Percentiles rank a stretch among this genome's conserved stretches.
phyloP scores from a whole-genome alignment of 805 yeast species.

The Saccharomycopsis fodiens region DNA sequence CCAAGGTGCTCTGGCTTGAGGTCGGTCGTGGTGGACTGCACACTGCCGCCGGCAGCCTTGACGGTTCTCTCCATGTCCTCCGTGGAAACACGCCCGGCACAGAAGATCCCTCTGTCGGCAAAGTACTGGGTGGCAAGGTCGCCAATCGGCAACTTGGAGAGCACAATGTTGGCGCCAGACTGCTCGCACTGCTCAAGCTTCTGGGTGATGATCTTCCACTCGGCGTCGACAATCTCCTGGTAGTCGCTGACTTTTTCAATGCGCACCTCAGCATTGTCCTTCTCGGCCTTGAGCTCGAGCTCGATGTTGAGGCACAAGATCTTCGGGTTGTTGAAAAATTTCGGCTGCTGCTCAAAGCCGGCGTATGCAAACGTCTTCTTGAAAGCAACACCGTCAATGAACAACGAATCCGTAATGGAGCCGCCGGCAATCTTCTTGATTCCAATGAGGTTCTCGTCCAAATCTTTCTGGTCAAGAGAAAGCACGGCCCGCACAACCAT shows the following conservation, averaged over 20 bases:
- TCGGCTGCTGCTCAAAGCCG: conserved; percentile 98
- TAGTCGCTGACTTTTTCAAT: conserved; percentile 90
- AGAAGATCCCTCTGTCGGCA: conserved; percentile 92
- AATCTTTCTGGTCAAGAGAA: conserved; percentile 72
- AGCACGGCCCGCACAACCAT: conserved; percentile 96
- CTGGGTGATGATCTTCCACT: conserved; percentile 87
- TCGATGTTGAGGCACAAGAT: conserved; percentile 84
- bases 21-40: conserved; percentile 71
- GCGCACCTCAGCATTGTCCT: conserved; percentile 97
- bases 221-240: conserved; percentile 97
- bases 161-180: conserved; percentile 87
- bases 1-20: conserved; percentile 70
- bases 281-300: conserved; percentile 94
- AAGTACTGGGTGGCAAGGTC: conserved; percentile 98
- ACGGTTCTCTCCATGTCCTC: conserved; percentile 92
- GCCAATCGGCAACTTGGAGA: conserved; percentile 94
- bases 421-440: conserved; percentile 95
- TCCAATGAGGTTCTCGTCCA: conserved; percentile 88
- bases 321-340: conserved; percentile 70
- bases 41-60: conserved; percentile 87
- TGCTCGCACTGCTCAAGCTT: conserved; percentile 76
- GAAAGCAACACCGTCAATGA: conserved; percentile 92
- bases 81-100: conserved; percentile 89
- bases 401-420: conserved; percentile 85
- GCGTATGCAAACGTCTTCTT: conserved; percentile 97